Evolutionary conservation across 2,329 filamentous ascomycete species (phyloP).

Genomic region (Teratosphaeria destructans): DNA sequence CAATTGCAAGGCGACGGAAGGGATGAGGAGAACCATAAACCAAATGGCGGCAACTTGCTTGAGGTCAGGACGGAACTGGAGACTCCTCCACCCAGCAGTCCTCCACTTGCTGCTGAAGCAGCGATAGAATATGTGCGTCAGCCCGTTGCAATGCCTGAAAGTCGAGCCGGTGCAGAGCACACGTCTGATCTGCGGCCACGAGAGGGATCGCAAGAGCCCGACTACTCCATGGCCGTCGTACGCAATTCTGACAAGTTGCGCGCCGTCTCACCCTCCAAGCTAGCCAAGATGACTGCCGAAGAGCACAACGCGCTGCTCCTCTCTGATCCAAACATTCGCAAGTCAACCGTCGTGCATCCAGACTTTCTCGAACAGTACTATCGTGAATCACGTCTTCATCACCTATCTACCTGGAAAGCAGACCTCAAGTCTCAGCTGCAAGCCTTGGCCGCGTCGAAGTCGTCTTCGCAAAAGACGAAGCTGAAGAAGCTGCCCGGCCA

Average conservation of each 20-base stretch:
- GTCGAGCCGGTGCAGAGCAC: not conserved
- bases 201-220: conserved; percentile 24
- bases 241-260: conserved; percentile 20
- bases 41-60: not conserved
- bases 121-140: not conserved
- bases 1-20: conserved; percentile 9
- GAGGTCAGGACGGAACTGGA: not conserved
- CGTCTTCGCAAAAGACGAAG: conserved; percentile 38
- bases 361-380: conserved; percentile 93
- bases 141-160: not conserved
- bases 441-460: conserved; percentile 62
- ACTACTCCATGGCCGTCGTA: conserved; percentile 23
- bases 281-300: conserved; percentile 62
- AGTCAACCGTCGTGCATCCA: conserved; percentile 84
- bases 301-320: conserved; percentile 83
- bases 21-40: not conserved
- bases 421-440: conserved; percentile 86
- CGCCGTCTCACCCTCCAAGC: conserved; percentile 22
- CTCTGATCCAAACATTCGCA: conserved; percentile 72
- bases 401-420: conserved; percentile 93
- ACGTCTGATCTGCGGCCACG: conserved; percentile 10
- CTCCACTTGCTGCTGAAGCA: not conserved
- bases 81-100: not conserved
- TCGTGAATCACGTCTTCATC: conserved; percentile 85
- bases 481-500: conserved; percentile 50